phyloP scores from a whole-genome alignment of 352 stramenopile genomes.

The Thraustochytrium sp. region DNA sequence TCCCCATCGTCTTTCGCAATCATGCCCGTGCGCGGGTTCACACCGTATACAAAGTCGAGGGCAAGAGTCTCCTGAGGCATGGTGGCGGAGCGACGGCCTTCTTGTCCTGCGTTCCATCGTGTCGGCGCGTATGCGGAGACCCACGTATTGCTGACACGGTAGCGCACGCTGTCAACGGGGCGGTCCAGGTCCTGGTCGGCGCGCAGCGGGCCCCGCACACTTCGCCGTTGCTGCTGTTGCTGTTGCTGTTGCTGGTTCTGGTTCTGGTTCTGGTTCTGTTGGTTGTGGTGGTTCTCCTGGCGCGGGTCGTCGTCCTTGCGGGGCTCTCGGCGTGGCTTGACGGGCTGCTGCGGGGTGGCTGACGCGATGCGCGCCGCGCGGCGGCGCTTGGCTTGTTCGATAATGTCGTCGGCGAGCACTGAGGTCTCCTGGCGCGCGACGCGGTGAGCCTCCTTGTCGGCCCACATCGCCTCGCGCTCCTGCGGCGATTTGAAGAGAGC shows the following conservation, averaged over 20 bases:
- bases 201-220: neutral
- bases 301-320: neutral
- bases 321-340: neutral
- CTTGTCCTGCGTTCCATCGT: neutral
- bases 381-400: conserved; percentile 14
- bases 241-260: neutral
- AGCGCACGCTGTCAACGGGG: neutral
- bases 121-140: neutral
- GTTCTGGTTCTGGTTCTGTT: neutral
- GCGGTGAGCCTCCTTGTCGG: neutral
- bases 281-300: neutral
- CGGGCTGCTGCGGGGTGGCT: neutral
- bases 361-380: neutral
- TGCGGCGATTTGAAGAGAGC: neutral
- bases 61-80: neutral
- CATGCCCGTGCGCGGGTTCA: neutral
- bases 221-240: neutral
- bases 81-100: neutral
- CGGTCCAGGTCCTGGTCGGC: neutral
- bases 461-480: neutral
- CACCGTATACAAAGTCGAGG: conserved; percentile 19
- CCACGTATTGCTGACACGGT: conserved; percentile 21
- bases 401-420: conserved; percentile 23
- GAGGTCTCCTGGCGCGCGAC: neutral
- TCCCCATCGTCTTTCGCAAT: neutral